Evolutionary conservation across 345 rosid genomes (phyloP).

Genomic region (Hypericum androsaemum): DNA sequence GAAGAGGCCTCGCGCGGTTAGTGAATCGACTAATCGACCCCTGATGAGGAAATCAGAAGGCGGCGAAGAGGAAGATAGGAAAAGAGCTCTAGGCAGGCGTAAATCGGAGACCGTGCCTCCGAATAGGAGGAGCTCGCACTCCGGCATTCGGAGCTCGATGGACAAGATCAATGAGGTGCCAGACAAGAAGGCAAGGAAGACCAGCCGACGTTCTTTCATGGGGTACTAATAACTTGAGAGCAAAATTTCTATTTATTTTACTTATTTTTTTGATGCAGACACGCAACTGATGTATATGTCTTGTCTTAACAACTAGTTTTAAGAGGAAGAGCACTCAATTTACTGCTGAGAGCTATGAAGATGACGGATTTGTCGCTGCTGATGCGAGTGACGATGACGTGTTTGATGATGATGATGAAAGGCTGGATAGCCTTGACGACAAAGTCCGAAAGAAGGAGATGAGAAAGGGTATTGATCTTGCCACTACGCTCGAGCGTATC

Average conservation of each 20-base stretch:
- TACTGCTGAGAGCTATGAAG: conserved; percentile 31
- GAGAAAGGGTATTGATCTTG: conserved; percentile 98
- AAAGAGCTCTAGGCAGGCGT: conserved; percentile 33
- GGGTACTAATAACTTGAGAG: conserved; percentile 27
- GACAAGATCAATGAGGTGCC: conserved; percentile 66
- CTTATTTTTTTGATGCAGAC: background rate
- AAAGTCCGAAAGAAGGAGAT: conserved; percentile 78
- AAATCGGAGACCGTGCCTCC: conserved; percentile 50
- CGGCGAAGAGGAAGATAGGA: conserved; percentile 26
- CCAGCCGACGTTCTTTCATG: conserved; percentile 72
- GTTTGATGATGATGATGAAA: conserved; percentile 39
- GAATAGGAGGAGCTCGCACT: conserved; percentile 34
- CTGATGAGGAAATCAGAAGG: conserved; percentile 44
- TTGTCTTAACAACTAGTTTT: conserved; percentile 27
- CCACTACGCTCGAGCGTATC: conserved; percentile 95
- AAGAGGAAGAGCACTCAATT: conserved; percentile 36
- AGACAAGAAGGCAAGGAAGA: conserved; percentile 51
- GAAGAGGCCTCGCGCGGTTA: conserved; percentile 68
- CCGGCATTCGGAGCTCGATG: conserved; percentile 44
- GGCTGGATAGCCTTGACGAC: conserved; percentile 71
- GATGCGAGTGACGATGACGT: conserved; percentile 36
- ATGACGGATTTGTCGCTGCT: conserved; percentile 25
- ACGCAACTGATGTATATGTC: background rate
- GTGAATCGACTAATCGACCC: conserved; percentile 58
- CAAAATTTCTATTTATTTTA: background rate